Conservation (phyloP, 495 filamentous ascomycete species). For the Penicillium cinerascens region DNA sequence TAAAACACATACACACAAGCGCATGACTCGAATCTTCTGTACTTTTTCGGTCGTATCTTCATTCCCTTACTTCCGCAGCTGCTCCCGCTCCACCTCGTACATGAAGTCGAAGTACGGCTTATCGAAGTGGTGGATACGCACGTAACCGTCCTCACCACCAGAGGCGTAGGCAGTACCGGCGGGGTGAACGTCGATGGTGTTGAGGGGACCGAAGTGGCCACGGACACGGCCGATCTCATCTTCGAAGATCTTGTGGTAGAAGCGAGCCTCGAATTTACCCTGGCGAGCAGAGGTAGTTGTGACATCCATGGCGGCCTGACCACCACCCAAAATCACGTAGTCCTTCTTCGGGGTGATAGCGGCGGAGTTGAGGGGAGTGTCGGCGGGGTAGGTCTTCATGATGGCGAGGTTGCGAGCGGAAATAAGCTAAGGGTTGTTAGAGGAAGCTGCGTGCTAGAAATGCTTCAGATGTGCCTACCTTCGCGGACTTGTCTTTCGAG, state of each 20-base stretch:
- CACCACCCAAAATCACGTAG: constrained; percentile 94
- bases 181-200: constrained; percentile 85
- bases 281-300: constrained; percentile 91
- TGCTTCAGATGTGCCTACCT: constrained; percentile 48
- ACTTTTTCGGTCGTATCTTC: constrained; percentile 9
- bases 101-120: constrained; percentile 97
- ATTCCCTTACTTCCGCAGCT: constrained; percentile 38
- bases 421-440: constrained; percentile 55
- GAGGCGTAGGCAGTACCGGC: constrained; percentile 86
- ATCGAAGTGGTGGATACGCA: constrained; percentile 97
- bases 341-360: constrained; percentile 92
- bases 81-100: constrained; percentile 92
- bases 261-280: constrained; percentile 97
- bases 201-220: constrained; percentile 94
- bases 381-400: constrained; percentile 85
- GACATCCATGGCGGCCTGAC: constrained; percentile 98
- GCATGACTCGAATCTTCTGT: constrained; percentile 24
- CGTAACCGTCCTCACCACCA: constrained; percentile 97
- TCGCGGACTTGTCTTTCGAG: constrained; percentile 95
- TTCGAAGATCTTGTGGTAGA: constrained; percentile 99
- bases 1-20: constrained; percentile 42
- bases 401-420: constrained; percentile 79
- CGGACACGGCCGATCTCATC: constrained; percentile 96
- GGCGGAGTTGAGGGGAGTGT: constrained; percentile 96
- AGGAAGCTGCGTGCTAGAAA: neutral